Evolutionary conservation across 495 filamentous ascomycete genomes (phyloP), one percentile per base, ranked within the genome.

Genomic region (Trichoderma gamsii): DNA sequence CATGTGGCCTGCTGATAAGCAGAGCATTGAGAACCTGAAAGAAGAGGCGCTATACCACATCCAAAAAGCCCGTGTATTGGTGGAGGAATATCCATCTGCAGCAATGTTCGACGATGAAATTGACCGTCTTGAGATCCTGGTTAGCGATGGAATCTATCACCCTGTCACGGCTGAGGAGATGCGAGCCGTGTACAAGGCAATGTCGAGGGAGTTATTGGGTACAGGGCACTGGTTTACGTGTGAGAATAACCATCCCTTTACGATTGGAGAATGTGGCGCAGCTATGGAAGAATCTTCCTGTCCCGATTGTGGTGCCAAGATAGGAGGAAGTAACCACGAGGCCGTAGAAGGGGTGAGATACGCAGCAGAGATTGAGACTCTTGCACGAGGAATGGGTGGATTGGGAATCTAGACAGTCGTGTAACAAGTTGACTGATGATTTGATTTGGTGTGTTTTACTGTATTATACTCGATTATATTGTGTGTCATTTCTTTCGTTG

Each of bases 141-240:
- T 77, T 15, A 61, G 67, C 13, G 77, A 72, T 3, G 44, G 72
- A 8, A 76, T 80, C 59, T 80, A 81, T 63, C 66, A 68, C 1
- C 29, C 71, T 6, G 73, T 80, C 68, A 72, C 76, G 21, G 65
- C 71, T 5, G 72, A 80, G 4, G 81, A 83, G 72, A 74, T 74
- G 70, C 71, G 70, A 18, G 71, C 72, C 2, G 74, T 87, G 13
- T 79, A 85, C 21, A 46, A 72, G 1, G 84, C 82, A 6, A 88
- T 88, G 85, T 68, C 78, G 6, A 68, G 64, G 0, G 81, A 82
- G 66, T 87, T 87, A 41, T 69, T 44, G 1, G 80, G 82, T 3
- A 88, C 82, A 6, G 87, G 88, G 0, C 87, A 90, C 73, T 91
- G 87, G 89, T 92, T 90, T 75, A 80, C 80, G 18, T 91, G 88